Percentiles rank a stretch among this genome's conserved stretches.
Evolutionary conservation across 2,329 filamentous ascomycete genomes (phyloP).

Genomic region (Curvularia lunata): DNA sequence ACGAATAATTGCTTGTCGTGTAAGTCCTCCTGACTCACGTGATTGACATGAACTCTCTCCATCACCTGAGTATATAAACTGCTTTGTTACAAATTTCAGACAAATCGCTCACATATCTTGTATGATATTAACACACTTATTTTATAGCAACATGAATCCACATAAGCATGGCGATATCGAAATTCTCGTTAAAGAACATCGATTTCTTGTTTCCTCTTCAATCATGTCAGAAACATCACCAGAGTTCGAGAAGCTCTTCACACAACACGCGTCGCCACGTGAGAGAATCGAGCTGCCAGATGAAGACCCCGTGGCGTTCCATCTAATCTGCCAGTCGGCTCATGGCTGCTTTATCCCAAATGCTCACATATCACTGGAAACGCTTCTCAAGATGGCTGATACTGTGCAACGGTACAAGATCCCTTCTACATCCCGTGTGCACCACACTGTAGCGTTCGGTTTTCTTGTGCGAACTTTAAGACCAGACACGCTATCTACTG

Average conservation of each 20-base stretch:
- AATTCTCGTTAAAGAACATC: background rate
- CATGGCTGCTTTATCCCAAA: slow-evolving; percentile 15
- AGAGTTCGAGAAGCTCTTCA: slow-evolving; percentile 16
- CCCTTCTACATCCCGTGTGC: background rate
- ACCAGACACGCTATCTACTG: slow-evolving; percentile 10
- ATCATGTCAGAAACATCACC: slow-evolving; percentile 8
- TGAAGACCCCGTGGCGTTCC: slow-evolving; percentile 12
- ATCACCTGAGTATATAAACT: slow-evolving; percentile 3
- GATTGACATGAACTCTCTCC: background rate
- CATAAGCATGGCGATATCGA: slow-evolving; percentile 9
- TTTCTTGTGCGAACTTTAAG: slow-evolving; percentile 11
- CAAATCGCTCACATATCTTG: background rate
- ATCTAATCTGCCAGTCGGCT: slow-evolving; percentile 16
- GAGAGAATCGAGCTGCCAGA: slow-evolving; percentile 6
- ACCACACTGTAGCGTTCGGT: slow-evolving; percentile 9
- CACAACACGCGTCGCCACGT: background rate
- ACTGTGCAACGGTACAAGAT: slow-evolving; percentile 14
- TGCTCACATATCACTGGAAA: slow-evolving; percentile 13
- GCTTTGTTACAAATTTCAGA: background rate
- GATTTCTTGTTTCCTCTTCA: slow-evolving; percentile 11
- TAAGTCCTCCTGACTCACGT: background rate
- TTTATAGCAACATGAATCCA: background rate
- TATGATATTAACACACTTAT: background rate
- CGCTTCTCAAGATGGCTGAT: slow-evolving; percentile 11
- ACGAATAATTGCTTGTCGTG: background rate